Evolutionary conservation across 352 stramenopile species (phyloP).

Genomic region (Peronospora belbahrii): DNA sequence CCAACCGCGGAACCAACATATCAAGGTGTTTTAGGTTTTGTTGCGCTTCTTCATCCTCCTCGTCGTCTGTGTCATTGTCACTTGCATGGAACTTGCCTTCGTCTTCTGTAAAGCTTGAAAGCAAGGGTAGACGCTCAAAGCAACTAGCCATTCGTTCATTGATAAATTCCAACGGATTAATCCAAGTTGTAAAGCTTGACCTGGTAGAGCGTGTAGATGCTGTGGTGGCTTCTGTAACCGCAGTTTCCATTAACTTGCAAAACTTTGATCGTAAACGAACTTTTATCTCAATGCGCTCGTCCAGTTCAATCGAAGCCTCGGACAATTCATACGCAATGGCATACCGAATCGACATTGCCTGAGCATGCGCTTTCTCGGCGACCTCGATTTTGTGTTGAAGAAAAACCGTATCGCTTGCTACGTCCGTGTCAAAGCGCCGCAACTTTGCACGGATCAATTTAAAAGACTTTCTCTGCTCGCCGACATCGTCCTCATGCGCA

Average conservation of each 20-base stretch:
- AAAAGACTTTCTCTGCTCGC: slow-evolving; percentile 35
- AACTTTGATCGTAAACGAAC: slow-evolving; percentile 40
- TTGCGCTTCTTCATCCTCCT: slow-evolving; percentile 41
- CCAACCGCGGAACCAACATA: slow-evolving; percentile 50
- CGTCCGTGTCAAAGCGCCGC: slow-evolving; percentile 45
- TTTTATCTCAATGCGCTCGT: slow-evolving; percentile 44
- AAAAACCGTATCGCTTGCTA: slow-evolving; percentile 63
- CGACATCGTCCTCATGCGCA: slow-evolving; percentile 26
- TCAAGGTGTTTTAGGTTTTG: slow-evolving; percentile 54
- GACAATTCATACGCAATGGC: slow-evolving; percentile 52
- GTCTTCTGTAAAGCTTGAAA: slow-evolving; percentile 20
- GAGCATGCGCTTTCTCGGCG: slow-evolving; percentile 49
- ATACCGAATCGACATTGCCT: slow-evolving; percentile 43
- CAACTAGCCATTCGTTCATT: slow-evolving; percentile 53
- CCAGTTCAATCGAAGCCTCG: slow-evolving; percentile 52
- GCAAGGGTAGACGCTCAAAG: slow-evolving; percentile 41
- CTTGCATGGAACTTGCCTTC: slow-evolving; percentile 12
- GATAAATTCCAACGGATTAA: slow-evolving; percentile 48
- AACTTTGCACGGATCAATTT: slow-evolving; percentile 58
- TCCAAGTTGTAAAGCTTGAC: slow-evolving; percentile 23
- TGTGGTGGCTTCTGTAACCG: slow-evolving; percentile 43
- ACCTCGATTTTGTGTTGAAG: slow-evolving; percentile 71
- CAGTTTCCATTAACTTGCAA: slow-evolving; percentile 30
- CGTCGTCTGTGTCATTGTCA: slow-evolving; percentile 29
- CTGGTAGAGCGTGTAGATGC: slow-evolving; percentile 21